A percentile compares a stretch with the other conserved stretches of the same genome.
Evolutionary conservation across 2,329 filamentous ascomycete genomes (phyloP).

Genomic region (Drechmeria coniospora): DNA sequence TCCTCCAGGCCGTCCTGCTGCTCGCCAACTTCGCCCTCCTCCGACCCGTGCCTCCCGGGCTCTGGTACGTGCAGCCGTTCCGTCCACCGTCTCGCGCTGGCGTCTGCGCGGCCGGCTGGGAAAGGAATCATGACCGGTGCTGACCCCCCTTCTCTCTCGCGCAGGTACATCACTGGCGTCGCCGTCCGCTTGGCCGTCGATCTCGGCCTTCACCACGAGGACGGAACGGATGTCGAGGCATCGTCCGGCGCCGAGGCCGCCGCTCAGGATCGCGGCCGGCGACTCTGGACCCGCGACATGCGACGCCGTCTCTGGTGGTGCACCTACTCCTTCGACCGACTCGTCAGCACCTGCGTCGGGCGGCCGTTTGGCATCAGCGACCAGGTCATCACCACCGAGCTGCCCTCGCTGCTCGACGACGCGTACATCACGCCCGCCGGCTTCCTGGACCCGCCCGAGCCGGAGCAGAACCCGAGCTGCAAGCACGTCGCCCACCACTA

Average conservation of each 20-base stretch:
- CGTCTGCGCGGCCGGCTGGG: too few relatives aligned
- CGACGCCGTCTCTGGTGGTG: conserved; percentile 90
- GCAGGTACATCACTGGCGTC: conserved; percentile 83
- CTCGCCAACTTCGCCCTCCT: conserved; percentile 84
- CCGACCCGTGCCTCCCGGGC: conserved; percentile 76
- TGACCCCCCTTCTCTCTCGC: too few relatives aligned
- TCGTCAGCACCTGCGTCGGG: conserved; percentile 87
- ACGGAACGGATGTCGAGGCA: conserved; percentile 50
- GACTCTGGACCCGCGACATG: conserved; percentile 76
- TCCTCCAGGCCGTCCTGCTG: conserved; percentile 82
- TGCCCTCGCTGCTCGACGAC: conserved; percentile 80
- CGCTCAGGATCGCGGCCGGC: conserved; percentile 42
- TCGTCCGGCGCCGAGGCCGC: conserved; percentile 30
- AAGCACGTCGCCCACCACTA: conserved; percentile 89
- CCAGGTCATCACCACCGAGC: conserved; percentile 88
- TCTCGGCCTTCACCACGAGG: conserved; percentile 83
- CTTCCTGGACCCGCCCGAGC: conserved; percentile 44
- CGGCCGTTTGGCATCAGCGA: conserved; percentile 91
- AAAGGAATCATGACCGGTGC: too few relatives aligned
- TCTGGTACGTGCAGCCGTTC: conserved; percentile 54
- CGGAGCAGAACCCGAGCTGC: conserved; percentile 57
- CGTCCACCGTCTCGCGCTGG: too few relatives aligned
- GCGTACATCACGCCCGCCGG: conserved; percentile 70
- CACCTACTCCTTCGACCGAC: conserved; percentile 85
- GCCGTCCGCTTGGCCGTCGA: conserved; percentile 83